These are phyloP conservation scores for Cyberlindnera amylophila DNA, from an alignment of 805 yeast genomes.

Conservation along the genomic window DNA sequence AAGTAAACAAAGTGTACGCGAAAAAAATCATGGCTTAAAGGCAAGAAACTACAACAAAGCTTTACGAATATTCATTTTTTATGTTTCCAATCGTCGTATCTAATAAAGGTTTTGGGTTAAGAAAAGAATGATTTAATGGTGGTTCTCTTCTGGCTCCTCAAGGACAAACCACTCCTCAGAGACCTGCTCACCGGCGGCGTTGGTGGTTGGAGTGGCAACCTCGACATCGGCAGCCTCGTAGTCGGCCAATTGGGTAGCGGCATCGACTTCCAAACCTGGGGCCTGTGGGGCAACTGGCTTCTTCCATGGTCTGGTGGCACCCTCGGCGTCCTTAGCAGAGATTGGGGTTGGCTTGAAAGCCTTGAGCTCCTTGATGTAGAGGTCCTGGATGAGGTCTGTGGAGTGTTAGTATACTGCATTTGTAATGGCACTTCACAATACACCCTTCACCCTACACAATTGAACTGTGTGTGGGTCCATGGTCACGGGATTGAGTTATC, in stretches of 20 bases:
- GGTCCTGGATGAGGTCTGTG: constrained; percentile 66
- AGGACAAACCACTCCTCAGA: constrained; percentile 74
- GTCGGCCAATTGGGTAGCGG: constrained; percentile 59
- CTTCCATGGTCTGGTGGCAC: constrained; percentile 77
- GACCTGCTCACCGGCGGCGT: constrained; percentile 42
- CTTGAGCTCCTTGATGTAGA: constrained; percentile 83
- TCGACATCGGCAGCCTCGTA: constrained; percentile 76
- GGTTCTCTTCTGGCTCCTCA: constrained; percentile 59
- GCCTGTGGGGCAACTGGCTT: constrained; percentile 73
- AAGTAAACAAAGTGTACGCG: constrained; percentile 1
- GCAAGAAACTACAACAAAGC: background rate
- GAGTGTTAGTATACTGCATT: constrained; percentile 1
- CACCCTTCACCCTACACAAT: no score
- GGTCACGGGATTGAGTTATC: no score
- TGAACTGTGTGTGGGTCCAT: no score
- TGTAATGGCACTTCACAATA: background rate
- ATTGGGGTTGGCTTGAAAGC: constrained; percentile 82
- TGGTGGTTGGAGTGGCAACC: constrained; percentile 38
- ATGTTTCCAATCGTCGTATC: constrained; percentile 9
- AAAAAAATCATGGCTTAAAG: no score
- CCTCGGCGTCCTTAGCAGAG: constrained; percentile 69
- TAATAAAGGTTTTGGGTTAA: background rate
- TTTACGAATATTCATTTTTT: background rate
- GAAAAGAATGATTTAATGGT: constrained; percentile 25
- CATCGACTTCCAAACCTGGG: constrained; percentile 69